Conservation (phyloP, 2,329 filamentous ascomycete genomes). For the Claviceps sp. region DNA sequence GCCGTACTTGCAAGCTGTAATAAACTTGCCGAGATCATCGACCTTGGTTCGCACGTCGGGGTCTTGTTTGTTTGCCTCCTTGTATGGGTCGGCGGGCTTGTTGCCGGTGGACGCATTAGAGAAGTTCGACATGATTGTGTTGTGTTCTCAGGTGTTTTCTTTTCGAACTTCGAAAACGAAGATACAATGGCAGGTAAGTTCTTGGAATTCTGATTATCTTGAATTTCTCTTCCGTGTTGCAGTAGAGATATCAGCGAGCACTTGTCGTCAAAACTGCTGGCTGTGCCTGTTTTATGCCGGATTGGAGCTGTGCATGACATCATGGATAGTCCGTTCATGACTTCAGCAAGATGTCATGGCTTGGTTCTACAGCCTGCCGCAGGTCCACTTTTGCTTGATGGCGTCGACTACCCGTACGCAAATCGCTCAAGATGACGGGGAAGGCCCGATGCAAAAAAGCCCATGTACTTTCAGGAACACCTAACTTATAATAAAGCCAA, state of each 20-base stretch:
- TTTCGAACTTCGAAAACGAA: too few relatives aligned
- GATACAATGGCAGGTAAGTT: background rate
- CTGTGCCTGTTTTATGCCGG: background rate
- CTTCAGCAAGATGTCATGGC: background rate
- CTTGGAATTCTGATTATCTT: background rate
- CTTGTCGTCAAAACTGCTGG: background rate
- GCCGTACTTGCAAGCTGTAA: constrained; percentile 63
- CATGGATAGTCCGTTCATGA: background rate
- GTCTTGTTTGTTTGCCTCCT: constrained; percentile 54
- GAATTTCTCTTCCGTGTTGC: background rate
- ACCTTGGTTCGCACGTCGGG: constrained; percentile 60
- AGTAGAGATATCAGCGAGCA: background rate
- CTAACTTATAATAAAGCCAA: too few relatives aligned
- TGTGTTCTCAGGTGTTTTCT: background rate
- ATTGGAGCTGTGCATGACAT: background rate
- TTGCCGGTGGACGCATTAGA: constrained; percentile 45
- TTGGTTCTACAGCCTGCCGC: background rate
- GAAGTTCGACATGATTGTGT: constrained; percentile 23
- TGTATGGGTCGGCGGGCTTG: constrained; percentile 65
- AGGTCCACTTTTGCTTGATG: background rate
- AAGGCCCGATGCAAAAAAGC: too few relatives aligned
- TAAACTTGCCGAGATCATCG: constrained; percentile 57
- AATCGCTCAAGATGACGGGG: too few relatives aligned
- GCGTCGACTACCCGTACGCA: background rate
- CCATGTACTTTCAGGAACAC: too few relatives aligned